Evolutionary conservation across 441 rosid genomes (phyloP).

Genomic region (Arabidopsis lyrata): DNA sequence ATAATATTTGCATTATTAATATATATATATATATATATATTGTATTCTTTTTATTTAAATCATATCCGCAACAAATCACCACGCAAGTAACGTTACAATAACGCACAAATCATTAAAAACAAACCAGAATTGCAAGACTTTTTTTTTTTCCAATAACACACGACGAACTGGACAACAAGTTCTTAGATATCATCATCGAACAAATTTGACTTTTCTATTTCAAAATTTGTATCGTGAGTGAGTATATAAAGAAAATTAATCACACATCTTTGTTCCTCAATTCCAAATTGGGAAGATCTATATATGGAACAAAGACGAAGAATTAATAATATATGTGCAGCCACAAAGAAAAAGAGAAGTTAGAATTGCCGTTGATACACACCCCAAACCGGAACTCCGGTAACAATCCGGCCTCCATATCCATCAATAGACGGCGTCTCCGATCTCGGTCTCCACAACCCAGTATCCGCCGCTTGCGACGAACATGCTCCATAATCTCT

Average conservation of each 20-base stretch:
- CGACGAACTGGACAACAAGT: conserved; percentile 12
- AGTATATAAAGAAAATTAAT: not conserved
- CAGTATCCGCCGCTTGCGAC: conserved; percentile 34
- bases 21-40: not conserved
- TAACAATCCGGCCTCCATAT: conserved; percentile 39
- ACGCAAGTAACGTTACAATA: not conserved
- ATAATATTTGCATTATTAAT: not conserved
- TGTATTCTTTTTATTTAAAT: not conserved
- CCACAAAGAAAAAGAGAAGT: not conserved
- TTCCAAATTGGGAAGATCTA: conserved; percentile 18
- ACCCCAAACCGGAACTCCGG: conserved; percentile 48
- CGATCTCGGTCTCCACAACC: conserved; percentile 19
- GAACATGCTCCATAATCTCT: conserved; percentile 30
- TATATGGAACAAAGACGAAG: conserved; percentile 2
- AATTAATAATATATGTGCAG: conserved; percentile 5
- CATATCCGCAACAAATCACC: not conserved
- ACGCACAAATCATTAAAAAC: not conserved
- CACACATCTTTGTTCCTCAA: not conserved
- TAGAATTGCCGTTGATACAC: conserved; percentile 27
- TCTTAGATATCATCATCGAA: conserved; percentile 21
- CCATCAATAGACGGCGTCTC: conserved; percentile 35
- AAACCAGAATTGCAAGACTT: not conserved
- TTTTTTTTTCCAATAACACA: not conserved
- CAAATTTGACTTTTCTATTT: conserved; percentile 15
- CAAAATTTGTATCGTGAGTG: not conserved